phyloP scores from a whole-genome alignment of 345 rosid genomes.

The Acer saccharum region DNA sequence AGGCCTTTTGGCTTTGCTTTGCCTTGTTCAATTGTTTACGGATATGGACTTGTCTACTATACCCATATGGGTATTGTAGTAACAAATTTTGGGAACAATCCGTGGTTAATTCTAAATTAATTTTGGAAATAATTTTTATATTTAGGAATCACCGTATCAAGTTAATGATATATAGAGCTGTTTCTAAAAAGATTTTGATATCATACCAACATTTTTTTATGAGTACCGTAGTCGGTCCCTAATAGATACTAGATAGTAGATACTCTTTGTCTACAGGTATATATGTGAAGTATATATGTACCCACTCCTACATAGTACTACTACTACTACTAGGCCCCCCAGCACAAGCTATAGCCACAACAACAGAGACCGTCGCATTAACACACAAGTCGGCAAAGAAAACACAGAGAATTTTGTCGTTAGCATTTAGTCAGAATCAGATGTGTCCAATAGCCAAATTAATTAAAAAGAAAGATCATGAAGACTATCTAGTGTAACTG shows the following conservation, averaged over 20 bases:
- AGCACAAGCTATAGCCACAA: background rate
- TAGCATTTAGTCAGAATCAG: constrained; percentile 4
- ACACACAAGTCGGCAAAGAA: constrained; percentile 4
- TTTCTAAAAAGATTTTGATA: too few relatives aligned
- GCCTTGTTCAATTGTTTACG: background rate
- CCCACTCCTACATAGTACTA: background rate
- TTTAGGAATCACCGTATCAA: too few relatives aligned
- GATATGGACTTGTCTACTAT: too few relatives aligned
- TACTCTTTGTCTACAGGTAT: background rate
- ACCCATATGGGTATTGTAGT: too few relatives aligned
- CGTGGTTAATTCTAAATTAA: too few relatives aligned
- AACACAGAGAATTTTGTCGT: constrained; percentile 8
- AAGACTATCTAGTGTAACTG: background rate
- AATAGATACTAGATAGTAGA: too few relatives aligned
- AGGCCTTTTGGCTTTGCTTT: constrained; percentile 21
- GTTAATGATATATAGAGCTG: too few relatives aligned
- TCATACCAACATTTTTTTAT: too few relatives aligned
- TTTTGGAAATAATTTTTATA: too few relatives aligned
- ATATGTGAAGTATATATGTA: background rate
- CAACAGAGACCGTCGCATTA: background rate
- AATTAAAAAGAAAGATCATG: background rate
- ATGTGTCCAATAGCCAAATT: background rate
- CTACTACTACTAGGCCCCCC: constrained; percentile 12
- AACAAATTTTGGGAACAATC: too few relatives aligned
- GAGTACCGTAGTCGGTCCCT: too few relatives aligned